A percentile compares a stretch with the other conserved stretches of the same genome.
These are phyloP conservation scores for Lactifluus volemus DNA, from an alignment of 768 basidiomycete species.

Conservation along the genomic window DNA sequence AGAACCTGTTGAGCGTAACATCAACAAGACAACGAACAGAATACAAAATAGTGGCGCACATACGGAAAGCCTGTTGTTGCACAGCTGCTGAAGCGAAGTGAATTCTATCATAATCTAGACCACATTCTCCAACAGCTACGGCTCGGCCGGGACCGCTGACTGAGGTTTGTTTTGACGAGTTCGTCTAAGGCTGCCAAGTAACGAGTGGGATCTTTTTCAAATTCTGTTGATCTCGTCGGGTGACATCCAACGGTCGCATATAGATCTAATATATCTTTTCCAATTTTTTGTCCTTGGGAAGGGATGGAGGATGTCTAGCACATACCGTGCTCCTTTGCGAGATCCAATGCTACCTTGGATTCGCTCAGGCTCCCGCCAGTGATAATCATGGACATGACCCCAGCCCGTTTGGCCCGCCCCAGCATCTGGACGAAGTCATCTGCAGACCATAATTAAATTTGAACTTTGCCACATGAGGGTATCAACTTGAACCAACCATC, in stretches of 20 bases:
- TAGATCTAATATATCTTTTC: constrained; percentile 29
- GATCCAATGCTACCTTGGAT: constrained; percentile 45
- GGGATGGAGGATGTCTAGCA: neutral
- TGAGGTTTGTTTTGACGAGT: constrained; percentile 40
- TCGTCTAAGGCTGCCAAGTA: constrained; percentile 54
- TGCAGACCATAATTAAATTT: constrained; percentile 19
- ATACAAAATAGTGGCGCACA: constrained; percentile 19
- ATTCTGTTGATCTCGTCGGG: constrained; percentile 65
- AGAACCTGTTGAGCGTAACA: constrained; percentile 27
- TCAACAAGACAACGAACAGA: neutral
- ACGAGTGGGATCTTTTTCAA: constrained; percentile 48
- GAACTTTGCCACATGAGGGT: neutral
- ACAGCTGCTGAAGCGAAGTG: constrained; percentile 52
- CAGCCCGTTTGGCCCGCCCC: constrained; percentile 45
- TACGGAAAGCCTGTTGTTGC: constrained; percentile 59
- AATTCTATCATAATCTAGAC: constrained; percentile 72
- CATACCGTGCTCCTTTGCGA: constrained; percentile 51
- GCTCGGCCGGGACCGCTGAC: constrained; percentile 47
- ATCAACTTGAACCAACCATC: constrained; percentile 21
- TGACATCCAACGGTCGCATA: constrained; percentile 76
- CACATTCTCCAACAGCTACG: constrained; percentile 74
- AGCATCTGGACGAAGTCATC: constrained; percentile 60
- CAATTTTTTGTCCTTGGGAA: neutral
- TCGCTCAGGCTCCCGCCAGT: constrained; percentile 67
- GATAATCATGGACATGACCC: constrained; percentile 64